phyloP scores from a whole-genome alignment of 495 filamentous ascomycete genomes.

The Hypoxylon subgilvum region DNA sequence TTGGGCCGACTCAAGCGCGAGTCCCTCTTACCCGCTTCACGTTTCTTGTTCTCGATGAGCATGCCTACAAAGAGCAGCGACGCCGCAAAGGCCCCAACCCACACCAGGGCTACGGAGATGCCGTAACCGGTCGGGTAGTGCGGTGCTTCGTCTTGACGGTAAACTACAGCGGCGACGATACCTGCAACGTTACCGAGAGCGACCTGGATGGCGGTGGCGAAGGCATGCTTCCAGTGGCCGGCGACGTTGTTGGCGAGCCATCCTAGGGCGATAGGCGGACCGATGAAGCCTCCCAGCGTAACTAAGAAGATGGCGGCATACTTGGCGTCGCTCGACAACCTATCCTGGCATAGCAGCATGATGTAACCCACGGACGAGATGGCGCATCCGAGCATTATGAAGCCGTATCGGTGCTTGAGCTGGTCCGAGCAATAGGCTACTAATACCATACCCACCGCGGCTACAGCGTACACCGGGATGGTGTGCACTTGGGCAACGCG shows the following conservation, averaged over 20 bases:
- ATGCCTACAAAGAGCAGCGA: constrained; percentile 53
- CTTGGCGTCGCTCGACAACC: constrained; percentile 44
- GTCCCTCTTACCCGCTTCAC: constrained; percentile 61
- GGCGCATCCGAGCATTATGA: constrained; percentile 56
- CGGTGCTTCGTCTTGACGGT: constrained; percentile 54
- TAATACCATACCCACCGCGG: constrained; percentile 53
- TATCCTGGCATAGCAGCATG: constrained; percentile 52
- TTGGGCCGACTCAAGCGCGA: constrained; percentile 47
- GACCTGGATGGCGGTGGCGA: constrained; percentile 61
- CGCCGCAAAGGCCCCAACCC: constrained; percentile 52
- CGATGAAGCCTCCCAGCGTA: constrained; percentile 57
- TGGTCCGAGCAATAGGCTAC: constrained; percentile 53
- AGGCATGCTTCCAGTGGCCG: constrained; percentile 67
- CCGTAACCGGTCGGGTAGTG: constrained; percentile 58
- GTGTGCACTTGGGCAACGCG: constrained; percentile 59
- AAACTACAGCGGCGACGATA: constrained; percentile 61
- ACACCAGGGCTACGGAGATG: constrained; percentile 55
- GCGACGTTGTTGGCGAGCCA: constrained; percentile 62
- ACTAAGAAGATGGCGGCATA: constrained; percentile 65
- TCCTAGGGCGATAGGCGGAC: constrained; percentile 57
- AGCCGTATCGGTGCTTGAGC: constrained; percentile 48
- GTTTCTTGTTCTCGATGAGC: constrained; percentile 60
- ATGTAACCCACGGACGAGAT: constrained; percentile 58
- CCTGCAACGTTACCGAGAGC: constrained; percentile 63
- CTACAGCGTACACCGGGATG: constrained; percentile 63